These are phyloP conservation scores for Metarhizium robertsii DNA, from an alignment of 2,329 filamentous ascomycete species.

Conservation along the genomic window DNA sequence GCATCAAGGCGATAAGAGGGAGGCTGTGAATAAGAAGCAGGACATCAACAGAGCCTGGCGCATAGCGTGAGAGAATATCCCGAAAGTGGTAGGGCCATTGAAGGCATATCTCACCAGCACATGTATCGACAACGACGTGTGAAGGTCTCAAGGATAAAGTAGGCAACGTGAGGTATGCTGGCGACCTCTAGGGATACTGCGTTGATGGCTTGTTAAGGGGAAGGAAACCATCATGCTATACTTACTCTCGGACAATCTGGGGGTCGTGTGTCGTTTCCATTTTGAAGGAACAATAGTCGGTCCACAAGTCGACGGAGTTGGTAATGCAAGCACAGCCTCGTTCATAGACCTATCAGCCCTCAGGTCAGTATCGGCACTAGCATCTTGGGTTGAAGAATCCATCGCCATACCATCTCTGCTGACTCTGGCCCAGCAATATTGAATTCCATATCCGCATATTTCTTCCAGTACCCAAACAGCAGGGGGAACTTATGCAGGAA, in stretches of 20 bases:
- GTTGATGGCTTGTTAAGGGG: slow-evolving; percentile 50
- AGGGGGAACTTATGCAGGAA: slow-evolving; percentile 93
- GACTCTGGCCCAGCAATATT: slow-evolving; percentile 94
- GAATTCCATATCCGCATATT: slow-evolving; percentile 96
- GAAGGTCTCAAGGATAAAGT: slow-evolving; percentile 22
- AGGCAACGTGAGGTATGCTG: slow-evolving; percentile 28
- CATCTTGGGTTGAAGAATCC: background rate
- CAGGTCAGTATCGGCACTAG: background rate
- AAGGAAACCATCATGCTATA: slow-evolving; percentile 57
- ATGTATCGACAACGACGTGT: slow-evolving; percentile 28
- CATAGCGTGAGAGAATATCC: slow-evolving; percentile 56
- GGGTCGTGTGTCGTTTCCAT: slow-evolving; percentile 93
- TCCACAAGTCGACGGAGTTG: slow-evolving; percentile 93
- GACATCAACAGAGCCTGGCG: slow-evolving; percentile 50
- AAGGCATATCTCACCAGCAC: slow-evolving; percentile 65
- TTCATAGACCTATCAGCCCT: slow-evolving; percentile 66
- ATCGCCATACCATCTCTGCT: slow-evolving; percentile 72
- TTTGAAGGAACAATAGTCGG: slow-evolving; percentile 95
- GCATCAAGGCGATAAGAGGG: slow-evolving; percentile 21
- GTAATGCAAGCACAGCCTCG: slow-evolving; percentile 87
- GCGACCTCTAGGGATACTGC: slow-evolving; percentile 31
- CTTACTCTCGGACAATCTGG: slow-evolving; percentile 99
- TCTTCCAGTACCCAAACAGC: slow-evolving; percentile 98
- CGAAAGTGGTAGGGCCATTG: slow-evolving; percentile 43
- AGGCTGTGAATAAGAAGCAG: slow-evolving; percentile 28